These are phyloP conservation scores for Xylaria intraflava DNA, from an alignment of 495 filamentous ascomycete genomes.

Conservation along the genomic window DNA sequence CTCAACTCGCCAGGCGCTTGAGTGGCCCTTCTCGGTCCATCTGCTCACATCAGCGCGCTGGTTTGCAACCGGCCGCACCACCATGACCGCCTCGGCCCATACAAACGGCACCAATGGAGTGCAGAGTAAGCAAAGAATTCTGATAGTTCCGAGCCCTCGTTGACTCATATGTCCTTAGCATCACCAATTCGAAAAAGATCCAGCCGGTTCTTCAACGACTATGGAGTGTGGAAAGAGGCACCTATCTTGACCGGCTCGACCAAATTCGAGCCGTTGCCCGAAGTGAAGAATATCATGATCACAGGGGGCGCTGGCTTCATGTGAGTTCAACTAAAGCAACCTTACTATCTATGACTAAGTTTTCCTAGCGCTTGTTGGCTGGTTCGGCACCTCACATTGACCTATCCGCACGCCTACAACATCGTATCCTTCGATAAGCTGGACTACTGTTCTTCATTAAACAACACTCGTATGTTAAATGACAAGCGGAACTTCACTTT, in stretches of 20 bases:
- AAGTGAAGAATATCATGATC: constrained; percentile 65
- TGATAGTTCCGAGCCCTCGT: background rate
- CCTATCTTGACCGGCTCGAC: constrained; percentile 58
- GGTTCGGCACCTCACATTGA: constrained; percentile 59
- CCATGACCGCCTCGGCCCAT: constrained; percentile 19
- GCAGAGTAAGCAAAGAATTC: constrained; percentile 15
- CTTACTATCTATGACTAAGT: constrained; percentile 7
- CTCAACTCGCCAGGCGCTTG: background rate
- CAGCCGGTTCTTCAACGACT: constrained; percentile 41
- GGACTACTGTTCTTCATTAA: constrained; percentile 64
- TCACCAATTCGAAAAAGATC: constrained; percentile 13
- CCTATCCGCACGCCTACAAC: constrained; percentile 62
- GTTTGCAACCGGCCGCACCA: constrained; percentile 1
- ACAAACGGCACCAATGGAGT: constrained; percentile 23
- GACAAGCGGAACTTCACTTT: constrained; percentile 64
- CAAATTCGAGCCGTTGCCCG: constrained; percentile 53
- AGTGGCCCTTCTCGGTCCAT: background rate
- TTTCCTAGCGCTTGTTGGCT: constrained; percentile 57
- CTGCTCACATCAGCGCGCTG: background rate
- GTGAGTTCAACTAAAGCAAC: constrained; percentile 33
- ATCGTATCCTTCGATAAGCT: constrained; percentile 72
- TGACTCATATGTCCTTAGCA: constrained; percentile 7
- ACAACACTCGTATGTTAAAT: constrained; percentile 59
- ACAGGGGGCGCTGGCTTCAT: constrained; percentile 71
- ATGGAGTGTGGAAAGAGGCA: constrained; percentile 57